Base-by-base conservation (phyloP, 345 rosid genomes). In the Aegle marmelos region DNA sequence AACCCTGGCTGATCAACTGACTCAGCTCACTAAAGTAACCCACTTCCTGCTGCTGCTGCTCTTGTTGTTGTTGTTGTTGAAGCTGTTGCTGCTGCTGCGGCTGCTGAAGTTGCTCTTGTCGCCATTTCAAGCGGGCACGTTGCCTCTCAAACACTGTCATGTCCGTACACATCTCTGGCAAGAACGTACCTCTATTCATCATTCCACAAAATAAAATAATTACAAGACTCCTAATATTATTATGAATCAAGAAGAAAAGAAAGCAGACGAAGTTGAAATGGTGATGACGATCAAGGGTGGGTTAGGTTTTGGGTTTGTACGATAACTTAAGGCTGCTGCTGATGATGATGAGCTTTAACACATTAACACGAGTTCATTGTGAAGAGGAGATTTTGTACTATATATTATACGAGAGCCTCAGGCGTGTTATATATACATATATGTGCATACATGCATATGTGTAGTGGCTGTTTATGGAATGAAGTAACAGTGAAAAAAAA, bases 61-160 rank as follows among this genome's bases (percentile, higher is more conserved):
- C 78, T 2, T 50, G 86, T 58, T 59, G 64, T 11, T 69, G 89
- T 14, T 74, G 74, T 34, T 68, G 81, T 2, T 84, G 84, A 16
- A 84, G 84, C 33, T 86, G 86, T 82, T 68, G 79, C 50, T 73
- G 80, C 31, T 82, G 84, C 72, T 34, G 80, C 9, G 41, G 86
- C 68, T 53, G 79, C 17, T 66, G 89, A n/a, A 75, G 68, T 34
- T 66, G 81, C 1, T 85, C 85, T 19, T 85, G 84, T 30, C 86
- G 86, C 85, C 88, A 81, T 72, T 82, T 82, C 70, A 82, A 73
- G 45, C 79, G 78, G 76, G 86, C 86, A 45, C 85, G 82, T 80
- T 92, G 97, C 63, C 95, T 81, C 66, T 93, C 97, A 33, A 91
- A 85, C 71, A 88, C 91, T 1, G 92, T 89, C 89, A 85, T 76